A percentile compares a stretch with the other conserved stretches of the same genome.
phyloP scores from a whole-genome alignment of 2,329 filamentous ascomycete genomes.

The Trichoderma semiorbis region DNA sequence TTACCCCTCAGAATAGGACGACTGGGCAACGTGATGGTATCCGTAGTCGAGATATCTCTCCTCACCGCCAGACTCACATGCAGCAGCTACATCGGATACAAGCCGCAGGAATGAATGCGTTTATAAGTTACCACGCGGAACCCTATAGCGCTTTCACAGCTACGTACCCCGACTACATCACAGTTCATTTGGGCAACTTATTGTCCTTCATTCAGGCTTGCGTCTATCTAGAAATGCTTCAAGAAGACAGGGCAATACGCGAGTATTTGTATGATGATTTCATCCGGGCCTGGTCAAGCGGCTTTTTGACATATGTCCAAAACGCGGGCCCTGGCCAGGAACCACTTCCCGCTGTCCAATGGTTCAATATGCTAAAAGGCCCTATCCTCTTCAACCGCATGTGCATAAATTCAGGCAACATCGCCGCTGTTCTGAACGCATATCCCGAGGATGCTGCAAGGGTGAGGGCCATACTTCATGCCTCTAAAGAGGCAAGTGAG shows the following conservation, averaged over 20 bases:
- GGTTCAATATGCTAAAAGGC: slow-evolving; percentile 35
- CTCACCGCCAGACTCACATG: neutral
- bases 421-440: slow-evolving; percentile 32
- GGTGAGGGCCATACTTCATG: slow-evolving; percentile 21
- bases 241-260: slow-evolving; percentile 33
- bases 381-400: slow-evolving; percentile 30
- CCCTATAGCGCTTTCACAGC: slow-evolving; percentile 39
- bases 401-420: slow-evolving; percentile 35
- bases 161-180: slow-evolving; percentile 44
- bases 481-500: neutral
- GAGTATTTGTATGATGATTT: slow-evolving; percentile 53
- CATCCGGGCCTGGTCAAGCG: slow-evolving; percentile 41
- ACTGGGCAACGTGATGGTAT: neutral
- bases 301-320: slow-evolving; percentile 42
- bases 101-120: slow-evolving; percentile 18
- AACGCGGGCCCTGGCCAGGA: slow-evolving; percentile 25
- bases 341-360: slow-evolving; percentile 40
- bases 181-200: slow-evolving; percentile 37
- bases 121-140: slow-evolving; percentile 4
- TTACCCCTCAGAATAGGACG: neutral
- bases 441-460: slow-evolving; percentile 34
- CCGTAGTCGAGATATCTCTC: neutral
- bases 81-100: slow-evolving; percentile 20
- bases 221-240: slow-evolving; percentile 40
- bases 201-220: slow-evolving; percentile 45